A percentile compares a stretch with the other conserved stretches of the same genome.
Evolutionary conservation across 768 basidiomycete species (phyloP).

Genomic region (Psilocybe azurescens): DNA sequence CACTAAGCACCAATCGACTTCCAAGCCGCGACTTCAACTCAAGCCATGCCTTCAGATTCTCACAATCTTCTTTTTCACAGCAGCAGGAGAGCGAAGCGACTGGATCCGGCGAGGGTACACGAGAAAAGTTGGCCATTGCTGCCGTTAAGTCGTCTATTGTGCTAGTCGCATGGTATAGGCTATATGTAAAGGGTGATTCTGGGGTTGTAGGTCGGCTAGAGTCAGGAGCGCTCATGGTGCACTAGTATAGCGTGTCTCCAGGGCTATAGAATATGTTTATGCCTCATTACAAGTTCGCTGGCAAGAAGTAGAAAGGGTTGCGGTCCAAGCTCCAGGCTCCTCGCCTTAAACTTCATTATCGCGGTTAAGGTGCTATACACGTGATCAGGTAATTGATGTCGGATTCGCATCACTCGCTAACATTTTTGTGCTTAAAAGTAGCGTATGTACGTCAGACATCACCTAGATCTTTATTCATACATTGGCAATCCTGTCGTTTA

Average conservation of each 20-base stretch:
- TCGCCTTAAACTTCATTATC: conserved; percentile 5
- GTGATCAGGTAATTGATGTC: conserved; percentile 6
- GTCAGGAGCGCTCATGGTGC: conserved; percentile 23
- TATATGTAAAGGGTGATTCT: conserved; percentile 55
- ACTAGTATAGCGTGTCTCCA: background rate
- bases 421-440: no score
- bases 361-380: conserved; percentile 5
- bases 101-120: conserved; percentile 76
- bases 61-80: conserved; percentile 69
- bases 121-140: conserved; percentile 74
- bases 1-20: conserved; percentile 80
- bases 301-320: conserved; percentile 1
- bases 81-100: conserved; percentile 60
- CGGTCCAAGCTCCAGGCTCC: conserved; percentile 4
- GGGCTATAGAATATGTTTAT: conserved; percentile 7
- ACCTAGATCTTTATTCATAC: no score
- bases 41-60: conserved; percentile 66
- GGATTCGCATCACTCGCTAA: no score
- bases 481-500: no score
- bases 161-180: conserved; percentile 55
- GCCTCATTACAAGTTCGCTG: conserved; percentile 9
- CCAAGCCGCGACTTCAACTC: conserved; percentile 74
- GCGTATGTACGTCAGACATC: no score
- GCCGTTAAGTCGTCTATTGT: conserved; percentile 83
- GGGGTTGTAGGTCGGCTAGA: conserved; percentile 48